These are phyloP conservation scores for Aspergillus indologenus DNA, from an alignment of 495 filamentous ascomycete species.

Conservation along the genomic window DNA sequence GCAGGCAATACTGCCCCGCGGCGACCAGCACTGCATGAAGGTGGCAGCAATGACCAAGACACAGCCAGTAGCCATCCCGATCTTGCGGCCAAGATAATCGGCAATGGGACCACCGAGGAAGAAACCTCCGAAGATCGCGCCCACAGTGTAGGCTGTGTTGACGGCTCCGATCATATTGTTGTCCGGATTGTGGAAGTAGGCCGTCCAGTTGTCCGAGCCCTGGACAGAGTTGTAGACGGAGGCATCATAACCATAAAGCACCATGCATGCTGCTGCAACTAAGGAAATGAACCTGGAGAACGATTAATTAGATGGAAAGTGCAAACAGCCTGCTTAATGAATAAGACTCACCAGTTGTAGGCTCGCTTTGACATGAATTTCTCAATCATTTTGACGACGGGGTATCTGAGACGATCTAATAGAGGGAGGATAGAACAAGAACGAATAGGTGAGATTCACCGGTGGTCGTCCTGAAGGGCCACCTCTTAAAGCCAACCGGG, in stretches of 20 bases:
- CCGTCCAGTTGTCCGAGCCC: constrained; percentile 56
- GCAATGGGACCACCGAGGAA: constrained; percentile 57
- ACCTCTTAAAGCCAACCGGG: neutral
- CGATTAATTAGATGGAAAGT: neutral
- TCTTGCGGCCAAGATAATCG: constrained; percentile 55
- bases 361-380: constrained; percentile 30
- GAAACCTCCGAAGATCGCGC: constrained; percentile 60
- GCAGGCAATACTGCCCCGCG: constrained; percentile 51
- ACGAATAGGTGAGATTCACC: neutral
- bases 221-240: constrained; percentile 65
- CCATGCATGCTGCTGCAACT: constrained; percentile 64
- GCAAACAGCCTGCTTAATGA: neutral
- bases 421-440: neutral
- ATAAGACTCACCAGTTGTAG: constrained; percentile 35
- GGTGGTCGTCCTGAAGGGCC: neutral
- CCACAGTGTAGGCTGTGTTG: constrained; percentile 63
- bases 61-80: constrained; percentile 57
- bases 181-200: constrained; percentile 54
- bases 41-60: constrained; percentile 57
- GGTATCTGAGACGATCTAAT: constrained; percentile 10
- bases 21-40: constrained; percentile 60
- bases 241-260: constrained; percentile 65
- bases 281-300: constrained; percentile 55
- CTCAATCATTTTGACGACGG: constrained; percentile 5
- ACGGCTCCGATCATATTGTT: constrained; percentile 51